Percentiles rank a stretch among this genome's conserved stretches.
phyloP scores from a whole-genome alignment of 1,284 basidiomycete genomes.

The Golubevia pallescens region DNA sequence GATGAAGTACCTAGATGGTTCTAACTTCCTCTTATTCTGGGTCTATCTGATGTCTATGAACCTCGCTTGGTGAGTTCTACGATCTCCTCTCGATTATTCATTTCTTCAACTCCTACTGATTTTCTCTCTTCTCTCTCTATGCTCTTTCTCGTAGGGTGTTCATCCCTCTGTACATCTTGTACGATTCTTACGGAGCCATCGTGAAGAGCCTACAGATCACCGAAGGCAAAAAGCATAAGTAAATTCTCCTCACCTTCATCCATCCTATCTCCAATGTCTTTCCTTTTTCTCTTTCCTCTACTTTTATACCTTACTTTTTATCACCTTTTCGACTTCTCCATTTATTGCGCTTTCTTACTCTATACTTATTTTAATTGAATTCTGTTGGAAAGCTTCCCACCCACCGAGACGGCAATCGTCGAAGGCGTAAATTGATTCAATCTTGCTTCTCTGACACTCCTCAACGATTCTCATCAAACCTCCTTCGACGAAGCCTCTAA shows the following conservation, averaged over 20 bases:
- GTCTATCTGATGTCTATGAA: constrained; percentile 35
- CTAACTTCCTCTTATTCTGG: constrained; percentile 11
- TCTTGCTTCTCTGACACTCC: too few species aligned
- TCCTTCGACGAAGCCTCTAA: too few species aligned
- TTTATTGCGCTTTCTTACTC: too few species aligned
- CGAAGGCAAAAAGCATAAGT: constrained; percentile 1
- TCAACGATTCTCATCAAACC: too few species aligned
- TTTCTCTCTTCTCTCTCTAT: background rate
- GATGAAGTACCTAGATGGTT: constrained; percentile 2
- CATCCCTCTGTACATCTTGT: constrained; percentile 24
- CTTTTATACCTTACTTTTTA: too few species aligned
- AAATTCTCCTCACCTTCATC: constrained; percentile 13
- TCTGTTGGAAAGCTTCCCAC: too few species aligned
- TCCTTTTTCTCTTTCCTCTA: constrained; percentile 15
- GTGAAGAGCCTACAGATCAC: constrained; percentile 1
- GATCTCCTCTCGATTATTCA: too few species aligned
- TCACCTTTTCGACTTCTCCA: too few species aligned
- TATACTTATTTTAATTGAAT: too few species aligned
- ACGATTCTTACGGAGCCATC: constrained; percentile 20
- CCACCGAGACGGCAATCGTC: too few species aligned
- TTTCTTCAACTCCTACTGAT: constrained; percentile 1
- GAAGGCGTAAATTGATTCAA: too few species aligned
- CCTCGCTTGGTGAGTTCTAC: constrained; percentile 29
- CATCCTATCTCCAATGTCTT: constrained; percentile 14
- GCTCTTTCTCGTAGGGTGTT: background rate